Evolutionary conservation across 2,329 filamentous ascomycete species (phyloP).

Genomic region (Nothophoma quercina): DNA sequence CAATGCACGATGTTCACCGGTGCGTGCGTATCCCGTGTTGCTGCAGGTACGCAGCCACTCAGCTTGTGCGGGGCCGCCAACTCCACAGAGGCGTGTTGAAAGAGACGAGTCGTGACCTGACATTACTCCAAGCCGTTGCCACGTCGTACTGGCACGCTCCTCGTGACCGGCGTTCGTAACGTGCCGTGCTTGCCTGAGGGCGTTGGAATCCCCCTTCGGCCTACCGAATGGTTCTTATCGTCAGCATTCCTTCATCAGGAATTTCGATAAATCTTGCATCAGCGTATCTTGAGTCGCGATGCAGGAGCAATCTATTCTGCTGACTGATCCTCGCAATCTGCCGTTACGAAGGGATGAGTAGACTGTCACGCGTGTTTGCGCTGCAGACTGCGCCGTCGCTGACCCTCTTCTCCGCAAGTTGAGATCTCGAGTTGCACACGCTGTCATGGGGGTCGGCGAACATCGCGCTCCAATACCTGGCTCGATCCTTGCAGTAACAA

Average conservation of each 20-base stretch:
- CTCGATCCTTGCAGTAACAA: background rate
- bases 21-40: background rate
- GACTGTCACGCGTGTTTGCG: no score
- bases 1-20: conserved; percentile 9
- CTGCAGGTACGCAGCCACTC: conserved; percentile 16
- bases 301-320: conserved; percentile 3
- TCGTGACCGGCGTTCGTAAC: conserved; percentile 9
- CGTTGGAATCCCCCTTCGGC: background rate
- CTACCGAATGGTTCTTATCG: background rate
- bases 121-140: conserved; percentile 10
- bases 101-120: background rate
- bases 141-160: conserved; percentile 3
- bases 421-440: background rate
- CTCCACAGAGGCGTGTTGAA: conserved; percentile 1
- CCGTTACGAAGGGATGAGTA: background rate
- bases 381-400: background rate
- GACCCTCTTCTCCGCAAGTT: background rate
- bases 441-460: background rate
- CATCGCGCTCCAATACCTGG: background rate
- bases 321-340: background rate
- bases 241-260: conserved; percentile 1
- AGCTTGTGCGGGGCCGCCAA: background rate
- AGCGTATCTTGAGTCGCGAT: background rate
- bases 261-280: conserved; percentile 11
- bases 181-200: conserved; percentile 10